Percentiles rank a stretch among this genome's conserved stretches.
Evolutionary conservation across 1,284 basidiomycete species (phyloP).

Genomic region (Cutaneotrichosporon mucoides): DNA sequence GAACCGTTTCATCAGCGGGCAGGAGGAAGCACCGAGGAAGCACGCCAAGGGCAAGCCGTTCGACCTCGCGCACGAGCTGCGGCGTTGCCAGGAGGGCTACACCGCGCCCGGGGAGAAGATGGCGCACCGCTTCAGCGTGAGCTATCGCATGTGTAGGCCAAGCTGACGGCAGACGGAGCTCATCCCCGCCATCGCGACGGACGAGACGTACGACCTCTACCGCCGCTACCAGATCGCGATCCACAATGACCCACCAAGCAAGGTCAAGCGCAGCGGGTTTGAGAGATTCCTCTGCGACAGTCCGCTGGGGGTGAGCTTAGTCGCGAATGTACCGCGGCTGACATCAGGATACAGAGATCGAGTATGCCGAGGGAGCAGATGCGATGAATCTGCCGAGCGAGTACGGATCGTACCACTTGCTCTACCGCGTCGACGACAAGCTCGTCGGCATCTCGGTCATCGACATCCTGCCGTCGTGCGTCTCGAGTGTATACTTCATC

Average conservation of each 20-base stretch:
- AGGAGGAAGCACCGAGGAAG: neutral
- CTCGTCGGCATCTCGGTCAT: constrained; percentile 84
- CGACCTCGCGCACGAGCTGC: constrained; percentile 35
- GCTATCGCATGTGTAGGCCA: neutral
- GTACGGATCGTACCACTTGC: constrained; percentile 80
- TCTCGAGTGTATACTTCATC: constrained; percentile 95
- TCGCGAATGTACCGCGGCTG: neutral
- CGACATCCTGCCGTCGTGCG: constrained; percentile 83
- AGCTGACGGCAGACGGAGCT: constrained; percentile 53
- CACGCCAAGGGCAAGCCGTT: constrained; percentile 29
- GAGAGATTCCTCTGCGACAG: constrained; percentile 72
- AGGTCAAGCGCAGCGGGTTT: constrained; percentile 59
- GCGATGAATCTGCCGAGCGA: constrained; percentile 59
- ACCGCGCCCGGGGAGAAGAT: constrained; percentile 3
- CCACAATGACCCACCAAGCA: constrained; percentile 60
- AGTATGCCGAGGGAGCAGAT: constrained; percentile 13
- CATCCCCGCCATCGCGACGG: constrained; percentile 67
- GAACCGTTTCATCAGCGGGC: constrained; percentile 53
- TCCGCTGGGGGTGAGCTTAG: constrained; percentile 60
- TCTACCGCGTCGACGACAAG: constrained; percentile 74
- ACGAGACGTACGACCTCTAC: constrained; percentile 76
- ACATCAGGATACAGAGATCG: constrained; percentile 12
- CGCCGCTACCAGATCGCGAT: constrained; percentile 70
- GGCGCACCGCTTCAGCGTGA: constrained; percentile 33
- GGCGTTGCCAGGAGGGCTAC: constrained; percentile 29